phyloP scores from a whole-genome alignment of 2,329 filamentous ascomycete species.

The Alternaria brassicicola region DNA sequence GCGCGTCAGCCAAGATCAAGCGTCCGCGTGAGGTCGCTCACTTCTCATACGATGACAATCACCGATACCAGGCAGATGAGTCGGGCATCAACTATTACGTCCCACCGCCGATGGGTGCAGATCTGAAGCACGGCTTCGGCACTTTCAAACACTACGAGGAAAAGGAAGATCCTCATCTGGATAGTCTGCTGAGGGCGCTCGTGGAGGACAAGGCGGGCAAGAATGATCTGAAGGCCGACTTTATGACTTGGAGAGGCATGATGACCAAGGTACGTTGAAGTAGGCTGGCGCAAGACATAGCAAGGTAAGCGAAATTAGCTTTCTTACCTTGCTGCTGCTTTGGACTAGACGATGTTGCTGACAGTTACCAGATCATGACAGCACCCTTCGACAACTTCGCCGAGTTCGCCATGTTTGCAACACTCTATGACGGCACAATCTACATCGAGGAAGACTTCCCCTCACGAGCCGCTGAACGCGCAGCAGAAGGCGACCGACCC shows the following conservation, averaged over 20 bases:
- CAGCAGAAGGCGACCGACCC: slow-evolving; percentile 48
- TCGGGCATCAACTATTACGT: slow-evolving; percentile 90
- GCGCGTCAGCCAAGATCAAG: slow-evolving; percentile 43
- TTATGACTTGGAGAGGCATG: slow-evolving; percentile 97
- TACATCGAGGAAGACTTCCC: slow-evolving; percentile 92
- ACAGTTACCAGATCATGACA: slow-evolving; percentile 72
- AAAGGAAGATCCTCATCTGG: slow-evolving; percentile 82
- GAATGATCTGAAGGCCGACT: slow-evolving; percentile 67
- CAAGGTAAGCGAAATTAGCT: slow-evolving; percentile 24
- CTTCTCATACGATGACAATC: slow-evolving; percentile 91
- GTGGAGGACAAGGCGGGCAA: slow-evolving; percentile 70
- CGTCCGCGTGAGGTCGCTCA: slow-evolving; percentile 77
- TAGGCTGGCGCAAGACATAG: background rate
- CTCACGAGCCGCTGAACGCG: slow-evolving; percentile 68
- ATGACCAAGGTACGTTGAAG: slow-evolving; percentile 80
- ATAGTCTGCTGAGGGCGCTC: slow-evolving; percentile 79
- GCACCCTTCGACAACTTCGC: slow-evolving; percentile 78
- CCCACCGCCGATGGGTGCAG: slow-evolving; percentile 70
- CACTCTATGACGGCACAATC: slow-evolving; percentile 76
- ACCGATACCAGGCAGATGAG: slow-evolving; percentile 75
- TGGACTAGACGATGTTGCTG: background rate
- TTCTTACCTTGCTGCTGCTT: slow-evolving; percentile 19
- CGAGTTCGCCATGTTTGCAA: slow-evolving; percentile 96
- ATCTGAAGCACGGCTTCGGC: slow-evolving; percentile 82
- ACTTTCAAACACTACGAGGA: slow-evolving; percentile 84